These are phyloP conservation scores for Paramecium octaurelia DNA, from an alignment of 73 alveolate genomes.

Conservation along the genomic window DNA sequence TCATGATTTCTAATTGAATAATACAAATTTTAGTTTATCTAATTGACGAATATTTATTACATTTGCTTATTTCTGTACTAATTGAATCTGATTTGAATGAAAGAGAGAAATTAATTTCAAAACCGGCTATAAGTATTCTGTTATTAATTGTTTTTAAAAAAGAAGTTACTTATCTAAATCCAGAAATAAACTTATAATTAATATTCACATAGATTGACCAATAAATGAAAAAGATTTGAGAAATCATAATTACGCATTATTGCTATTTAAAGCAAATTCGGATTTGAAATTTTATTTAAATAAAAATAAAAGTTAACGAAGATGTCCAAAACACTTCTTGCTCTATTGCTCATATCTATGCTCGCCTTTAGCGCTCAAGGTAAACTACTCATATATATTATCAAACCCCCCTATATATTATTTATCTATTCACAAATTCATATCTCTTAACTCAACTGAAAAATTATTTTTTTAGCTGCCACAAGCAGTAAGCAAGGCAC, in stretches of 20 bases:
- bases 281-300: slow-evolving; percentile 8
- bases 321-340: background rate
- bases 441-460: slow-evolving; percentile 1
- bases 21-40: too few species aligned
- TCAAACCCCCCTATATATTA: background rate
- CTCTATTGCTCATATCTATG: slow-evolving; percentile 18
- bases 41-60: too few species aligned
- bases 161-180: background rate
- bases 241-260: background rate
- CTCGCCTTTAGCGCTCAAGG: background rate
- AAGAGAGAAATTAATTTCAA: too few species aligned
- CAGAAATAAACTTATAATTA: background rate
- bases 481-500: too few species aligned
- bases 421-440: background rate
- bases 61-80: too few species aligned
- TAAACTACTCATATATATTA: background rate
- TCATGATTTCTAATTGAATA: too few species aligned
- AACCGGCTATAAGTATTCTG: background rate
- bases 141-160: background rate
- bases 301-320: slow-evolving; percentile 6
- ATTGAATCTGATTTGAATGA: too few species aligned
- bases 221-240: background rate
- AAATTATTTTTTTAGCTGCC: background rate
- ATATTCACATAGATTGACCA: background rate
- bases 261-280: background rate